Evolutionary conservation across 1,139 yeast species (phyloP).

Genomic region (Eremothecium sinecaudum): DNA sequence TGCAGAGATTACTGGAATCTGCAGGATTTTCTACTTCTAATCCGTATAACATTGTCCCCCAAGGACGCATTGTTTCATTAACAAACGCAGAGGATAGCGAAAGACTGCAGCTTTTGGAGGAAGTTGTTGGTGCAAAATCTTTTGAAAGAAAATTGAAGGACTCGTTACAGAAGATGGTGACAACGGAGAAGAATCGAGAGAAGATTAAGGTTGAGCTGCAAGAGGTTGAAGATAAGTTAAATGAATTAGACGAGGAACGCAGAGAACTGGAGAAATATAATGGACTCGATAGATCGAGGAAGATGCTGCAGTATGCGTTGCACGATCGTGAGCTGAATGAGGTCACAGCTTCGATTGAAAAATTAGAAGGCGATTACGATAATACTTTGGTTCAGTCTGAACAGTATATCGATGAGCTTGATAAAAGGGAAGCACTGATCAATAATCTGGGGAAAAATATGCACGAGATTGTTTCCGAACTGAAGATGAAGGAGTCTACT

Average conservation of each 20-base stretch:
- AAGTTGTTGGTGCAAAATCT: conserved; percentile 91
- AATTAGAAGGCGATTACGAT: conserved; percentile 51
- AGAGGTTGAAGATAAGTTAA: conserved; percentile 61
- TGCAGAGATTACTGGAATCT: conserved; percentile 74
- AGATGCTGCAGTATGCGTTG: conserved; percentile 65
- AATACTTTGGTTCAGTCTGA: conserved; percentile 38
- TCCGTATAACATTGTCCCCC: conserved; percentile 95
- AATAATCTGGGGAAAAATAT: conserved; percentile 32
- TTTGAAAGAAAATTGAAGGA: conserved; percentile 77
- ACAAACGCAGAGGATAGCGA: conserved; percentile 87
- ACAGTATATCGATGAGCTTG: conserved; percentile 35
- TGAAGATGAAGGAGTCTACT: conserved; percentile 43
- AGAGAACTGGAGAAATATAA: conserved; percentile 66
- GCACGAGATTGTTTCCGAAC: conserved; percentile 24
- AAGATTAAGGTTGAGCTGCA: conserved; percentile 67
- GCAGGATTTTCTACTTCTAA: conserved; percentile 89
- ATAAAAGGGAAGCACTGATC: conserved; percentile 42
- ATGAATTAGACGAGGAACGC: conserved; percentile 75
- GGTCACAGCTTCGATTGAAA: conserved; percentile 51
- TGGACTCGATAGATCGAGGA: conserved; percentile 54
- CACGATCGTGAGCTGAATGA: conserved; percentile 67
- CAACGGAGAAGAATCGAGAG: conserved; percentile 57
- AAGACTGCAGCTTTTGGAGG: conserved; percentile 68
- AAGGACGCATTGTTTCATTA: conserved; percentile 76
- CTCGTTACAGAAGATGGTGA: conserved; percentile 69